Percentiles rank a stretch among this genome's conserved stretches.
Evolutionary conservation across 345 rosid genomes (phyloP).

Genomic region (Durio zibethinus): DNA sequence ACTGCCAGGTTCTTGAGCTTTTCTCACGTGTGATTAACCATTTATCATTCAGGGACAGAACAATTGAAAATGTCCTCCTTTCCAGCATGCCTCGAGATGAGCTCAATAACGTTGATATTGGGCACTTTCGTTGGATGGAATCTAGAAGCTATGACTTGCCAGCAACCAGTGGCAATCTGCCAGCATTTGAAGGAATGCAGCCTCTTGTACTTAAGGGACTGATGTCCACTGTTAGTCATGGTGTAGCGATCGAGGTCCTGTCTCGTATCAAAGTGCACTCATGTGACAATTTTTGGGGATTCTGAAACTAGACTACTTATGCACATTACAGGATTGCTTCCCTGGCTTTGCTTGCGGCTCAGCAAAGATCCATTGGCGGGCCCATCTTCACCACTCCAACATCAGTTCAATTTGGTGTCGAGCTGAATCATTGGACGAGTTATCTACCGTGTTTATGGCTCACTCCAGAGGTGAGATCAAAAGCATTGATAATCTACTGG

Average conservation of each 20-base stretch:
- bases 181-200: slow-evolving; percentile 90
- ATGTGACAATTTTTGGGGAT: slow-evolving; percentile 90
- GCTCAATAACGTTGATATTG: slow-evolving; percentile 45
- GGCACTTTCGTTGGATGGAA: slow-evolving; percentile 67
- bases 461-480: slow-evolving; percentile 79
- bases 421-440: slow-evolving; percentile 66
- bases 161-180: slow-evolving; percentile 70
- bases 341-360: slow-evolving; percentile 97
- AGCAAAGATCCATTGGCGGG: slow-evolving; percentile 54
- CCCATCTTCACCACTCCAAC: slow-evolving; percentile 75
- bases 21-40: slow-evolving; percentile 87
- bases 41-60: slow-evolving; percentile 81
- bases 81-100: slow-evolving; percentile 99
- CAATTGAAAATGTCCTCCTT: slow-evolving; percentile 92
- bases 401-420: slow-evolving; percentile 90
- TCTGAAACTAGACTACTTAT: slow-evolving; percentile 88
- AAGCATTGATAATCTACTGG: slow-evolving; percentile 73
- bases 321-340: slow-evolving; percentile 95
- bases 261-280: slow-evolving; percentile 83
- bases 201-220: slow-evolving; percentile 98
- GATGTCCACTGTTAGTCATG: slow-evolving; percentile 87
- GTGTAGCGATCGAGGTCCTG: slow-evolving; percentile 82
- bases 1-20: slow-evolving; percentile 98
- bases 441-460: slow-evolving; percentile 67
- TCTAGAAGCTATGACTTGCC: slow-evolving; percentile 68